phyloP scores from a whole-genome alignment of 2,329 filamentous ascomycete genomes.

The Coleophoma cylindrospora region DNA sequence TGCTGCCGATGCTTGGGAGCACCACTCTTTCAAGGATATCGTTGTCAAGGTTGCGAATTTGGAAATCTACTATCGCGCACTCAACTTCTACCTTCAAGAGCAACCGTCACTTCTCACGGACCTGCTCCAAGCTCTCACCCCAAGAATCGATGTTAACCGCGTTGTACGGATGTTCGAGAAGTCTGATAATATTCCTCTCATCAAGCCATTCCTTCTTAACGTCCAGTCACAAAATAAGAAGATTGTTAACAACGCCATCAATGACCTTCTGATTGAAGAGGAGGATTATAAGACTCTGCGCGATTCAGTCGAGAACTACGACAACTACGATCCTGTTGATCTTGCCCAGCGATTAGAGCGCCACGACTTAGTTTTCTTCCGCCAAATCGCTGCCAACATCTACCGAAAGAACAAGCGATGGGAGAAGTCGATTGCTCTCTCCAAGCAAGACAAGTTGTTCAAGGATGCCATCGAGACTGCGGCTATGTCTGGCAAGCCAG shows the following conservation, averaged over 20 bases:
- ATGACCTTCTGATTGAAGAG: constrained; percentile 95
- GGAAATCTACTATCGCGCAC: constrained; percentile 96
- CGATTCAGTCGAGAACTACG: constrained; percentile 96
- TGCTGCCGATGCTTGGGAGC: constrained; percentile 96
- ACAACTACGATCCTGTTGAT: constrained; percentile 96
- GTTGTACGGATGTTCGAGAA: constrained; percentile 99
- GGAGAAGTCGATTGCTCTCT: constrained; percentile 97
- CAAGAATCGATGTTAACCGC: constrained; percentile 94
- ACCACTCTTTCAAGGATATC: constrained; percentile 99
- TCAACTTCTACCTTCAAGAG: constrained; percentile 97
- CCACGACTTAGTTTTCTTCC: constrained; percentile 98
- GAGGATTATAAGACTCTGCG: constrained; percentile 98
- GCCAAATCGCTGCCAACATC: constrained; percentile 95
- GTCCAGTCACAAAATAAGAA: constrained; percentile 98
- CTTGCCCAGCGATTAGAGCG: constrained; percentile 90
- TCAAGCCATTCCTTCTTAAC: constrained; percentile 97
- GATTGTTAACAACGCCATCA: constrained; percentile 95
- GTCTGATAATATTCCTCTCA: constrained; percentile 94
- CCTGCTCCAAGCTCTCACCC: constrained; percentile 83
- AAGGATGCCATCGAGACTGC: constrained; percentile 99
- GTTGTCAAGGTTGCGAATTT: constrained; percentile 96
- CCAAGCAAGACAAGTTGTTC: constrained; percentile 99
- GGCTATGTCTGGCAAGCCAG: constrained; percentile 82
- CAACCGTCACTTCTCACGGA: constrained; percentile 96
- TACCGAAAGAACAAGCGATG: constrained; percentile 99